Conservation (phyloP, 257 asterid genomes). For the Solanum bulbocastanum region DNA sequence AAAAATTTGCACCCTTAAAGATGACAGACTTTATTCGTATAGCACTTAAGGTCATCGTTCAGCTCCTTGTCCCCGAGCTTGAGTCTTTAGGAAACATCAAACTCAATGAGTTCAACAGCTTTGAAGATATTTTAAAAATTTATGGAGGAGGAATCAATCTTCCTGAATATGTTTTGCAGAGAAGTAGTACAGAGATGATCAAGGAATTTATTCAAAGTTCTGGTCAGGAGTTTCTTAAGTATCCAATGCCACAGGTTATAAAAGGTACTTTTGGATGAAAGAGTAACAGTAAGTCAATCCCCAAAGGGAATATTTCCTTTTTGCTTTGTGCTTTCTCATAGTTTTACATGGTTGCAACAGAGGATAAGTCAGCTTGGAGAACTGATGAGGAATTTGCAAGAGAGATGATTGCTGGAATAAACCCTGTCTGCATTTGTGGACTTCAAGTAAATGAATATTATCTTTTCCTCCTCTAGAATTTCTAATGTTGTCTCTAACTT, state of each 20-base stretch:
- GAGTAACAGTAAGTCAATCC: not conserved
- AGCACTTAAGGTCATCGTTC: constrained; percentile 43
- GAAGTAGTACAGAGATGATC: constrained; percentile 27
- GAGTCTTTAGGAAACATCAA: constrained; percentile 15
- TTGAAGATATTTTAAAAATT: constrained; percentile 27
- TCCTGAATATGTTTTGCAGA: constrained; percentile 19
- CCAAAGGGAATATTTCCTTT: not conserved
- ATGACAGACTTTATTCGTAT: constrained; percentile 39
- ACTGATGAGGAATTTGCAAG: constrained; percentile 65
- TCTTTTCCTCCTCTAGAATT: not conserved
- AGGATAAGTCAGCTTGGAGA: constrained; percentile 55
- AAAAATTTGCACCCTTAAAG: constrained; percentile 51
- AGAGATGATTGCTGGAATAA: constrained; percentile 66
- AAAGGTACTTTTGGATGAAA: constrained; percentile 24
- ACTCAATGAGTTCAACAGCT: constrained; percentile 40
- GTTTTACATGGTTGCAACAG: constrained; percentile 13
- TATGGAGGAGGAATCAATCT: constrained; percentile 42
- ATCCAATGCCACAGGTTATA: constrained; percentile 52
- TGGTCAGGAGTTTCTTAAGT: constrained; percentile 36
- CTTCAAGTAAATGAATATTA: constrained; percentile 23
- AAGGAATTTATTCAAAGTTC: constrained; percentile 32
- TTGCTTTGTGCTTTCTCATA: not conserved
- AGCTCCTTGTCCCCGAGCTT: constrained; percentile 49
- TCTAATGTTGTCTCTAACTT: not conserved
- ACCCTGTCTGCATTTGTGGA: constrained; percentile 46